A percentile compares a stretch with the other conserved stretches of the same genome.
Evolutionary conservation across 805 yeast genomes (phyloP).

Genomic region (Grigorovia jiainica): DNA sequence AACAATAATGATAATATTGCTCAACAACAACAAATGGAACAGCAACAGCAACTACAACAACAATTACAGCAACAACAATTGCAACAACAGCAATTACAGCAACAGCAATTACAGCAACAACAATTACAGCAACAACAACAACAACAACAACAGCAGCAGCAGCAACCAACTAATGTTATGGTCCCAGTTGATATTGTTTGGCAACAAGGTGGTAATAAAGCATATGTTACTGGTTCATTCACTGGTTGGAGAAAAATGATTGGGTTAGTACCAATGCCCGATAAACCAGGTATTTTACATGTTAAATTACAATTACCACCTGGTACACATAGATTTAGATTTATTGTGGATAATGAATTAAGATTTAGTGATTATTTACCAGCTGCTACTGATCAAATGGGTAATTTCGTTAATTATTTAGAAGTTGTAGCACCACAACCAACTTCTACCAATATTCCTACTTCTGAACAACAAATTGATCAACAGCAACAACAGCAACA

Average conservation of each 20-base stretch:
- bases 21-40: background rate
- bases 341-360: conserved; percentile 88
- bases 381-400: conserved; percentile 97
- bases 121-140: conserved; percentile 1
- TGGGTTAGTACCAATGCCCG: conserved; percentile 46
- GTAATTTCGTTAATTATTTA: conserved; percentile 86
- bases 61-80: conserved; percentile 1
- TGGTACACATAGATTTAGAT: conserved; percentile 89
- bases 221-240: conserved; percentile 93
- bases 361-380: conserved; percentile 81
- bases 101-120: conserved; percentile 3
- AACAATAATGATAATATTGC: background rate
- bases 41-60: conserved; percentile 1
- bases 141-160: conserved; percentile 5
- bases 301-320: conserved; percentile 73
- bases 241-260: conserved; percentile 99
- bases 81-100: conserved; percentile 6
- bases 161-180: conserved; percentile 10
- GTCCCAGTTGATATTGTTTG: conserved; percentile 66
- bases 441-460: conserved; percentile 21
- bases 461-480: conserved; percentile 12
- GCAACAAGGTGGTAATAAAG: conserved; percentile 95
- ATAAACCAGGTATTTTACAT: conserved; percentile 35
- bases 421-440: conserved; percentile 48
- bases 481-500: conserved; percentile 12